Evolutionary conservation across 495 filamentous ascomycete species (phyloP), one percentile per base, ranked within the genome.

Genomic region (Lineolata rhizophorae): DNA sequence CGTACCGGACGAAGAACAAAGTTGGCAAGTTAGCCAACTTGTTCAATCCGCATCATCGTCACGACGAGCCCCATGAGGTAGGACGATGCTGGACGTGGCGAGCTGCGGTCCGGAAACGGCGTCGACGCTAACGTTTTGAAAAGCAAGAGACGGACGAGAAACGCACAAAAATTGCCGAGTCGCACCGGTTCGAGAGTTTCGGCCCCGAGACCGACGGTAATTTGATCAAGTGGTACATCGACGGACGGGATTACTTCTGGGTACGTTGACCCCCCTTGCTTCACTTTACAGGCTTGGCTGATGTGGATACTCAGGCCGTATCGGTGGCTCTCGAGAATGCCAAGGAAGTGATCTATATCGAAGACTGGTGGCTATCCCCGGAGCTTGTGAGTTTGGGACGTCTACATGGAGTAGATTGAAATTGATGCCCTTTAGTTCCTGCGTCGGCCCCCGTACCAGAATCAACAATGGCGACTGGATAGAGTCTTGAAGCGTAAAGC

Each of bases 291-390:
- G 11, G 22, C 4, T 8, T 30, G 18, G 19, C 31, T 32, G 16
- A 32, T 32, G 16, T 16, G 19, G 4, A 15, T 20, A 47, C 36
- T n/a, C n/a, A n/a, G n/a, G 75, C 85, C 1, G 82, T 95, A 4
- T 87, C 78, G 0, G 69, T 70, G 2, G 84, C 85, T 0, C 58
- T 94, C 15, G 85, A 94, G 39, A 57, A 67, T 18, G 85, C 87
- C 19, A 75, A 76, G 37, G 87, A 97, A 52, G 73, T 75, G 8
- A 91, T 97, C 39, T 97, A 94, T 51, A 84, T 97, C 35, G 81
- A 60, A 14, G 87, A 94, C 48, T 97, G 85, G 85, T 97, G 87
- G 85, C 55, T 97, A 6, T 85, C 77, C 1, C 85, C 85, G 0
- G 85, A 97, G 49, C 54, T 94, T n/a, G n/a, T n/a, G n/a, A n/a